Percentiles rank a stretch among this genome's conserved stretches.
Conservation (phyloP, 306 rosid species). For the Hylodesmum podocarpum region DNA sequence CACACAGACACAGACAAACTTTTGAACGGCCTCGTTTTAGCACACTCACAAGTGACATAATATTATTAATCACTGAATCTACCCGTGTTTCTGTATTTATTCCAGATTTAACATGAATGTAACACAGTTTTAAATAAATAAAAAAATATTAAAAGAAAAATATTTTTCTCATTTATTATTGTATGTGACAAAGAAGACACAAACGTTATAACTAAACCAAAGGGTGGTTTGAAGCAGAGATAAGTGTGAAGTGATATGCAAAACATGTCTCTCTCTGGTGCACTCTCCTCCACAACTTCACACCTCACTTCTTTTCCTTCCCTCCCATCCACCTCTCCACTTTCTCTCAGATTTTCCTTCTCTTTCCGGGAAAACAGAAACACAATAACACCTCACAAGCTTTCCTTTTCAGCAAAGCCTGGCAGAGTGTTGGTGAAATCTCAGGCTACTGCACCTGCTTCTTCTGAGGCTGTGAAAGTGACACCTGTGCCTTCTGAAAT, state of each 20-base stretch:
- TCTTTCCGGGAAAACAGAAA: conserved; percentile 30
- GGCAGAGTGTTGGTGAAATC: conserved; percentile 52
- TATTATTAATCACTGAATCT: not conserved
- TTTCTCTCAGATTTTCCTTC: conserved; percentile 36
- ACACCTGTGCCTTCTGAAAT: conserved; percentile 57
- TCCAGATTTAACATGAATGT: not conserved
- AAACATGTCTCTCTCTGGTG: conserved; percentile 37
- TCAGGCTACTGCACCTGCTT: conserved; percentile 58
- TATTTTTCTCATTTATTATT: too few species aligned
- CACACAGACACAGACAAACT: not conserved
- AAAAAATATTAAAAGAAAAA: too few species aligned
- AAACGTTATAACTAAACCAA: conserved; percentile 18
- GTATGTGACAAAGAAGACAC: not conserved
- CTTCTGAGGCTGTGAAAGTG: conserved; percentile 49
- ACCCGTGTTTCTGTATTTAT: not conserved
- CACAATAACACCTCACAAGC: conserved; percentile 10
- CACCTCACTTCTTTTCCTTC: conserved; percentile 27
- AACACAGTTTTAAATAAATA: too few species aligned
- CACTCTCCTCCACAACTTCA: conserved; percentile 54
- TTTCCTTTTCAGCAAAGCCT: not conserved
- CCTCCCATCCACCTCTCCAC: conserved; percentile 27
- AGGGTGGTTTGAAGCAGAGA: conserved; percentile 23
- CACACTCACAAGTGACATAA: too few species aligned
- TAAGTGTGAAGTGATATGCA: conserved; percentile 35
- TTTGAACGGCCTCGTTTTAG: not conserved